Evolutionary conservation across 108 stramenopile genomes (phyloP), one percentile per base, ranked within the genome.

Genomic region (Schizochytrium sp.): DNA sequence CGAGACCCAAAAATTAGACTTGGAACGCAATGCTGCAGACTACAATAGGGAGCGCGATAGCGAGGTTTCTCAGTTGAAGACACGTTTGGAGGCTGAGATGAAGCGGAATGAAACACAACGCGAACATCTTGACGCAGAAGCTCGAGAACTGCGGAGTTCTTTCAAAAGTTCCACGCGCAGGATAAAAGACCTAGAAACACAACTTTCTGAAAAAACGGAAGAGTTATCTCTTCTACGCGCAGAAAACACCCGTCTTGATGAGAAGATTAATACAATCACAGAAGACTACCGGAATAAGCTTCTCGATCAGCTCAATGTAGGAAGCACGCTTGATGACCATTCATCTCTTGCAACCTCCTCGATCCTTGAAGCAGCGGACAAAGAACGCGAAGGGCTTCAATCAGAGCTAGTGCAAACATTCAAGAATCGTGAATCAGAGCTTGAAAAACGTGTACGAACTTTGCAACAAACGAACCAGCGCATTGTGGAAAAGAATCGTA

Each of bases 401-500:
- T 55, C 49, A 5, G 76, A 83, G 53, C 76, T 83, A n/a, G 28
- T 83, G 5, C 76, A 83, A 17, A 83, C 76, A 0, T 83, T 83
- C 3, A 83, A 83, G 28, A 55, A 47, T 28, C 76, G 76, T n/a
- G 76, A 83, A 53, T 47, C 15, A 10, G 76, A 83, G 2, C 53
- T 83, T 49, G 76, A 83, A 8, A 83, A 83, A 42, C 76, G 76
- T 17, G 38, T 83, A 0, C 47, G 53, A 17, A 28, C 76, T 13
- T 53, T 83, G 12, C 76, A 83, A 40, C 76, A 83, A 40, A 55
- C 76, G 17, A 83, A 83, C 28, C 76, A 55, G 10, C 47, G 53
- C 50, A 83, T 83, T 42, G 76, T 83, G 5, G 76, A 83, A 28
- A 83, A 83, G 76, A 83, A 83, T 53, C 47, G 53, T 1, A 83